Percentiles rank a stretch among this genome's conserved stretches.
Conservation (phyloP, 2,329 filamentous ascomycete species). For the Aureobasidium lini region DNA sequence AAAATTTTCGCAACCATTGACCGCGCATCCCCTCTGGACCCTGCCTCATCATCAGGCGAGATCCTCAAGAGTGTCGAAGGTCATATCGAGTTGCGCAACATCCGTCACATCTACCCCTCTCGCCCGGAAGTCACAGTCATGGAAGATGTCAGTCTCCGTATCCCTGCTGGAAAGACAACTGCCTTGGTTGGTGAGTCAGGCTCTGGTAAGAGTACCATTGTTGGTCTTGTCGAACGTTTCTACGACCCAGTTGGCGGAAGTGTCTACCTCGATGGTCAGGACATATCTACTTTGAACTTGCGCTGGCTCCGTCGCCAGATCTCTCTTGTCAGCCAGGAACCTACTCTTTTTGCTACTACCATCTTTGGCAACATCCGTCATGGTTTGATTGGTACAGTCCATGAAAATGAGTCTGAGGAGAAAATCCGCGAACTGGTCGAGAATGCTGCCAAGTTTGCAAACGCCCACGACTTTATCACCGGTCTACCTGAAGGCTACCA, state of each 20-base stretch:
- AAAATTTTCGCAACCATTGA: slow-evolving; percentile 97
- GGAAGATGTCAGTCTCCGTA: slow-evolving; percentile 67
- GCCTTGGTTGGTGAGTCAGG: slow-evolving; percentile 91
- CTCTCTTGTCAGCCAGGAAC: slow-evolving; percentile 86
- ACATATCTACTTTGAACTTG: slow-evolving; percentile 75
- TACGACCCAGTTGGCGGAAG: slow-evolving; percentile 79
- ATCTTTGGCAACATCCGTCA: slow-evolving; percentile 88
- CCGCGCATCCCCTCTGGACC: slow-evolving; percentile 74
- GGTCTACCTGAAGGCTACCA: slow-evolving; percentile 80
- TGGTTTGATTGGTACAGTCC: slow-evolving; percentile 76
- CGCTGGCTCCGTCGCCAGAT: slow-evolving; percentile 90
- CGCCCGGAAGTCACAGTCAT: slow-evolving; percentile 85
- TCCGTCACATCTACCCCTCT: slow-evolving; percentile 93
- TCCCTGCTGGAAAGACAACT: slow-evolving; percentile 86
- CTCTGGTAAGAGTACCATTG: slow-evolving; percentile 89
- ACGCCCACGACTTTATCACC: slow-evolving; percentile 86
- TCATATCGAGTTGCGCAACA: slow-evolving; percentile 67
- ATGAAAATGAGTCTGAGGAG: slow-evolving; percentile 61
- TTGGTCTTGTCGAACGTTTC: slow-evolving; percentile 87
- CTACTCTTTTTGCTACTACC: slow-evolving; percentile 79
- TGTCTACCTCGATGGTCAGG: slow-evolving; percentile 73
- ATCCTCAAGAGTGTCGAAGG: slow-evolving; percentile 68
- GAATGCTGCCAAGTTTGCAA: slow-evolving; percentile 80
- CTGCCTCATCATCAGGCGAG: slow-evolving; percentile 61
- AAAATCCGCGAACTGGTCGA: slow-evolving; percentile 64